Evolutionary conservation across 2,329 filamentous ascomycete genomes (phyloP), one percentile per base, ranked within the genome.

Genomic region (Orbilia ellipsospora): DNA sequence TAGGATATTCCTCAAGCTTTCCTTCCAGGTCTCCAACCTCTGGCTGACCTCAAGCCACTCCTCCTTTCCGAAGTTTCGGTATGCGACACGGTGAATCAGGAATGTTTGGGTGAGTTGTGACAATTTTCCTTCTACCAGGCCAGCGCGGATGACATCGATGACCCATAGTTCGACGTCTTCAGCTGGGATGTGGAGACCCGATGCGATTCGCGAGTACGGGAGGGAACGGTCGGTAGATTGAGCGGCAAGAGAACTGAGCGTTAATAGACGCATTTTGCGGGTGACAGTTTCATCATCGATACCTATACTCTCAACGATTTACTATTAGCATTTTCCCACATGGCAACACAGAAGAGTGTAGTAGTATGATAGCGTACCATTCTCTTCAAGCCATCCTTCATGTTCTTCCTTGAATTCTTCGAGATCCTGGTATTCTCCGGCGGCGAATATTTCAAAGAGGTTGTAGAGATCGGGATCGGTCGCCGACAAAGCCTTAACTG

Each of bases 151-250:
- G 79, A 96, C 94, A 83, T 99, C 95, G 81, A 99, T 99, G 79
- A 96, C 93, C 95, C 95, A 99, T 87, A 94, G 91, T 87, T 99
- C 95, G 50, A 98, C 93, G 78, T 98, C 93, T 78, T 92, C 90
- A 55, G 85, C 82, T 54, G 92, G 89, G 67, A 99, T 90, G 83
- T 95, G 91, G 55, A 99, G 89, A 4, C 93, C 91, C 81, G 90
- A 90, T 78, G 91, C 88, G 81, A 99, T 97, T 81, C 88, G 88
- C 78, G 87, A 86, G 84, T 99, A 99, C 76, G 94, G 90, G 63
- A 99, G 90, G 81, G 95, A 93, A 81, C 94, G 92, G 80, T 89
- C 92, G 76, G 91, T 90, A 20, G 91, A 91, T 79, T 91, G 89
- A 44, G 94, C 93, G 18, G 94, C 93, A 78, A 98, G 87, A 78